A percentile compares a stretch with the other conserved stretches of the same genome.
These are phyloP conservation scores for Hysterium pulicare DNA, from an alignment of 2,329 filamentous ascomycete genomes.

Conservation along the genomic window DNA sequence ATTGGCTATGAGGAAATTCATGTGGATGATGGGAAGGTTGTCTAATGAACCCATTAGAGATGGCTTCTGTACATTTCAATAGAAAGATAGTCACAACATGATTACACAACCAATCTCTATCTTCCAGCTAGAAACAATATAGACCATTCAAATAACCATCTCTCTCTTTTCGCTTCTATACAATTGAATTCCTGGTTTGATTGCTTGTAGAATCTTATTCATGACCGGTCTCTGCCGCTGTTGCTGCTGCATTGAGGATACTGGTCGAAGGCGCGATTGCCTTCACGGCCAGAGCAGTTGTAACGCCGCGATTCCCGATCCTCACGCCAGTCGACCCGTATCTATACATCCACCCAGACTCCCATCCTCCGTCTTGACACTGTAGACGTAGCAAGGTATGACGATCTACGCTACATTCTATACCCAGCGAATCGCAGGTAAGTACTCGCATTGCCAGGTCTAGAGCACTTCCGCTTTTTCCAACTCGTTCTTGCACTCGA, in stretches of 20 bases:
- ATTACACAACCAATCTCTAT: too few relatives aligned
- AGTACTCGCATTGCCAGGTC: constrained; percentile 26
- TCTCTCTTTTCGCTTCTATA: too few relatives aligned
- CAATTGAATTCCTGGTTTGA: too few relatives aligned
- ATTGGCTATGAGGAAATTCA: constrained; percentile 6
- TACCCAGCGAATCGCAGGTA: constrained; percentile 21
- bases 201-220: too few relatives aligned
- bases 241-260: constrained; percentile 1
- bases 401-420: constrained; percentile 13
- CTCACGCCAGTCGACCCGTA: constrained; percentile 13
- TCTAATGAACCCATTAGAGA: too few relatives aligned
- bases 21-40: constrained; percentile 4
- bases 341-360: constrained; percentile 21
- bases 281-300: constrained; percentile 22
- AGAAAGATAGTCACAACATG: too few relatives aligned
- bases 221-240: too few relatives aligned
- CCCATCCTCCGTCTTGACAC: constrained; percentile 35
- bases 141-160: too few relatives aligned
- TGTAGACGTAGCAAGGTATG: constrained; percentile 24
- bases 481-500: constrained; percentile 22
- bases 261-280: constrained; percentile 9
- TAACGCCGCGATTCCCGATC: constrained; percentile 19
- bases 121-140: too few relatives aligned
- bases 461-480: constrained; percentile 19
- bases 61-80: too few relatives aligned